Evolutionary conservation across 345 rosid genomes (phyloP), one percentile per base, ranked within the genome.

Genomic region (Anacardium occidentale): DNA sequence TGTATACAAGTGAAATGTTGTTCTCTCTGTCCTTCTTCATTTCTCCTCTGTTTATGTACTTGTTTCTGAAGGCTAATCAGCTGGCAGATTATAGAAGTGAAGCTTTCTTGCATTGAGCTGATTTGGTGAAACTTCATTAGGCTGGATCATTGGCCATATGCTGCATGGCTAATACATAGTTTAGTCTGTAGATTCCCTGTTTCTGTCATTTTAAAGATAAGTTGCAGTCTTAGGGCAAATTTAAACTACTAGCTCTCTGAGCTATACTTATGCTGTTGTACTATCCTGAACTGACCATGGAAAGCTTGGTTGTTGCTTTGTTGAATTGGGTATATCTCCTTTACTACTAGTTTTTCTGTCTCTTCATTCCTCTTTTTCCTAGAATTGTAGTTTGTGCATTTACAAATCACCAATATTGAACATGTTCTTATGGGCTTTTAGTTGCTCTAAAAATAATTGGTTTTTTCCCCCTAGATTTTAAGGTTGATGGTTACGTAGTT

Each of bases 331-430:
- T 70, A 65, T 75, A 64, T 78, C 66, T 81, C 81, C 80, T 73
- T 68, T 73, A 82, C 78, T 68, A 73, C 82, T 67, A 60, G 70
- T 58, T 22, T 37, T 26, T 29, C 60, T 54, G 1, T 9, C 37
- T 22, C 42, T 37, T 63, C 42, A 14, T 64, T 67, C 24, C 34
- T 61, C 44, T 12, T 13, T 66, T 72, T 66, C 64, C 62, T 18
- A 64, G 17, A 47, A 3, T 45, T 64, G 64, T 55, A 68, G 64
- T 73, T 75, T 65, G 8, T 44, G 55, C 68, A 72, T 80, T 69
- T 74, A 57, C 84, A 80, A 79, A 76, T 85, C 87, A 80, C 88
- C 88, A 54, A 54, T 82, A 68, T 82, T 76, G 71, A 62, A 73
- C 22, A 20, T 5, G 61, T 71, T 73, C 68, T 61, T 78, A 65